phyloP scores from a whole-genome alignment of 2,329 filamentous ascomycete species.

The Penicillium polonicum region DNA sequence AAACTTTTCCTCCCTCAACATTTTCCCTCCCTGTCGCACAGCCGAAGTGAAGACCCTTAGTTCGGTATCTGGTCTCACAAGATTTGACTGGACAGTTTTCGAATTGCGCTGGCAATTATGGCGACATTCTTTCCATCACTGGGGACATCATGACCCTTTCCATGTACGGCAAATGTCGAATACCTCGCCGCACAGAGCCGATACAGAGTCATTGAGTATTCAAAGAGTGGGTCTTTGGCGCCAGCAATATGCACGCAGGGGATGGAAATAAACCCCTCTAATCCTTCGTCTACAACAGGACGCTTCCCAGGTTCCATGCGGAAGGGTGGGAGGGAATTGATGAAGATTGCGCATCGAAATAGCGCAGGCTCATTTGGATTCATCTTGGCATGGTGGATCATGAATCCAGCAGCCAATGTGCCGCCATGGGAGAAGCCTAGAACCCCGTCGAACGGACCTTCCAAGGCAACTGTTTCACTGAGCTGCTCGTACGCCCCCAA shows the following conservation, averaged over 20 bases:
- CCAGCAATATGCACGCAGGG: slow-evolving; percentile 29
- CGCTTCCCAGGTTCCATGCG: slow-evolving; percentile 26
- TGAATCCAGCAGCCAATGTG: slow-evolving; percentile 31
- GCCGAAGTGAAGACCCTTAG: not conserved
- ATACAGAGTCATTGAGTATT: slow-evolving; percentile 28
- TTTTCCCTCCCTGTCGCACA: not conserved
- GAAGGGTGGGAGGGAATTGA: slow-evolving; percentile 34
- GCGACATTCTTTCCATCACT: slow-evolving; percentile 25
- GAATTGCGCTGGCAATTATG: slow-evolving; percentile 25
- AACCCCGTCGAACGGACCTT: slow-evolving; percentile 32
- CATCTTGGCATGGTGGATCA: slow-evolving; percentile 31
- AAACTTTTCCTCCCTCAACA: not conserved
- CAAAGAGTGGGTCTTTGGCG: slow-evolving; percentile 25
- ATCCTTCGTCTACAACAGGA: slow-evolving; percentile 23
- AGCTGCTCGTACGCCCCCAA: slow-evolving; percentile 29
- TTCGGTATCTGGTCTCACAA: slow-evolving; percentile 3
- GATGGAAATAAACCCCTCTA: slow-evolving; percentile 28
- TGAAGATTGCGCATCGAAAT: slow-evolving; percentile 37
- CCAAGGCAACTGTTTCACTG: slow-evolving; percentile 25
- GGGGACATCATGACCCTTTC: slow-evolving; percentile 30
- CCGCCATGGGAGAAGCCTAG: slow-evolving; percentile 40
- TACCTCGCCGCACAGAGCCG: slow-evolving; percentile 21
- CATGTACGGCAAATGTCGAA: slow-evolving; percentile 28
- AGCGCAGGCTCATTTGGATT: slow-evolving; percentile 21
- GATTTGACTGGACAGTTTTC: slow-evolving; percentile 19